Evolutionary conservation across 2,329 filamentous ascomycete species (phyloP).

Genomic region (Colletotrichum zoysiae): DNA sequence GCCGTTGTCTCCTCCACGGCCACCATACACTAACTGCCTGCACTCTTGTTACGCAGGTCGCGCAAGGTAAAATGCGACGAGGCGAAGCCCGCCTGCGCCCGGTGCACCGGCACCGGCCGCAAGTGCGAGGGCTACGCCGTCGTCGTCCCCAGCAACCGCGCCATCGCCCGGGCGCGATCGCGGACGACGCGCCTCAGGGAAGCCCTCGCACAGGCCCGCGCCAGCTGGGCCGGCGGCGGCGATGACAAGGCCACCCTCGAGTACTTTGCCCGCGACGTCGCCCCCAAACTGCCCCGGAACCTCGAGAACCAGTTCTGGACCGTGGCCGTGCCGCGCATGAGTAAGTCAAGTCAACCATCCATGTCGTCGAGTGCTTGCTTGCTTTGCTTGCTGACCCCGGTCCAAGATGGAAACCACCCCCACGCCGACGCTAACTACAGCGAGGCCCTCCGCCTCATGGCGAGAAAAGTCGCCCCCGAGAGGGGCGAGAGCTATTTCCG

Average conservation of each 20-base stretch:
- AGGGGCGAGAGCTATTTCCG: background rate
- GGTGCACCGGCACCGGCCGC: constrained; percentile 67
- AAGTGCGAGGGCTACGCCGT: constrained; percentile 66
- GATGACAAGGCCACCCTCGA: constrained; percentile 48
- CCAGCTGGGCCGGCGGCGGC: constrained; percentile 26
- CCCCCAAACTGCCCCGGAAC: constrained; percentile 54
- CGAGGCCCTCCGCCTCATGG: constrained; percentile 10
- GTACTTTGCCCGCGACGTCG: constrained; percentile 52
- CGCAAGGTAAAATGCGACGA: constrained; percentile 71
- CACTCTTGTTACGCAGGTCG: constrained; percentile 52
- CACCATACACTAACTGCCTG: background rate
- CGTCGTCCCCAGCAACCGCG: constrained; percentile 38
- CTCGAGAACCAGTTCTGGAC: constrained; percentile 60
- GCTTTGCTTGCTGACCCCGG: constrained; percentile 27
- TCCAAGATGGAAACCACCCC: constrained; percentile 16
- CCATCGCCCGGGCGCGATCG: constrained; percentile 34
- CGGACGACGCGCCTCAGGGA: constrained; percentile 38
- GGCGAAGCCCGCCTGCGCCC: constrained; percentile 63
- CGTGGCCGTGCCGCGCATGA: constrained; percentile 59
- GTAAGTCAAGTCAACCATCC: constrained; percentile 49
- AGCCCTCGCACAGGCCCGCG: constrained; percentile 31
- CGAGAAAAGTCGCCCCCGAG: constrained; percentile 1
- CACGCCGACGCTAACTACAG: constrained; percentile 8
- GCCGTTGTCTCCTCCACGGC: too few relatives aligned
- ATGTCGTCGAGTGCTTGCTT: too few relatives aligned